Conservation (phyloP, 345 rosid species). For the Anacardium occidentale region DNA sequence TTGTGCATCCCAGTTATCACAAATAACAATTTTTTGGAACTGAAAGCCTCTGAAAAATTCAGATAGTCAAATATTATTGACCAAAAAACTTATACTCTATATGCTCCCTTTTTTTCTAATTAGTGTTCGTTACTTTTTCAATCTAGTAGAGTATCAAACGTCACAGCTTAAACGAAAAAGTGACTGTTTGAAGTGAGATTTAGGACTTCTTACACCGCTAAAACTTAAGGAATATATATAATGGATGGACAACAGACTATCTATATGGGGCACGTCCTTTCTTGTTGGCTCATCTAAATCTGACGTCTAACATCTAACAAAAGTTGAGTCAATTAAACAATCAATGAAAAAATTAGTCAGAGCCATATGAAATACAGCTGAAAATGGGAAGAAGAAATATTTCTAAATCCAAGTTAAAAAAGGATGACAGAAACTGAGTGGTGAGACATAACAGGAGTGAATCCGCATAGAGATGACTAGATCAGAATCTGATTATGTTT, state of each 20-base stretch:
- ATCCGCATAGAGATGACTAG: background rate
- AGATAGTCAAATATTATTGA: background rate
- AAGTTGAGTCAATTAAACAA: background rate
- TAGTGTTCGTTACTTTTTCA: background rate
- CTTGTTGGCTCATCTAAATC: constrained; percentile 42
- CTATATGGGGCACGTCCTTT: constrained; percentile 26
- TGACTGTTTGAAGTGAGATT: background rate
- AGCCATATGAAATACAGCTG: background rate
- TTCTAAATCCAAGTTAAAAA: constrained; percentile 10
- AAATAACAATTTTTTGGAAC: background rate
- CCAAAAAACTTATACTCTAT: background rate
- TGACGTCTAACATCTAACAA: constrained; percentile 7
- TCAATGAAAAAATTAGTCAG: background rate
- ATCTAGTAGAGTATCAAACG: background rate
- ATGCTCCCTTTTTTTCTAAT: background rate
- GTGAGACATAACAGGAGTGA: background rate
- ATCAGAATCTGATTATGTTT: background rate
- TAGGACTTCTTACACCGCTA: background rate
- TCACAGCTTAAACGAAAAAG: background rate
- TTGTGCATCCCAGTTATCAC: background rate
- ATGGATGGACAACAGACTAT: background rate
- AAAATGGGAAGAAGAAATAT: constrained; percentile 3
- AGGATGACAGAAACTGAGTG: background rate
- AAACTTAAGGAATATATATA: background rate
- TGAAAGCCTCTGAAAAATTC: background rate